Conservation (phyloP, 2,329 filamentous ascomycete genomes). For the Microcyclospora tardicrescens region DNA sequence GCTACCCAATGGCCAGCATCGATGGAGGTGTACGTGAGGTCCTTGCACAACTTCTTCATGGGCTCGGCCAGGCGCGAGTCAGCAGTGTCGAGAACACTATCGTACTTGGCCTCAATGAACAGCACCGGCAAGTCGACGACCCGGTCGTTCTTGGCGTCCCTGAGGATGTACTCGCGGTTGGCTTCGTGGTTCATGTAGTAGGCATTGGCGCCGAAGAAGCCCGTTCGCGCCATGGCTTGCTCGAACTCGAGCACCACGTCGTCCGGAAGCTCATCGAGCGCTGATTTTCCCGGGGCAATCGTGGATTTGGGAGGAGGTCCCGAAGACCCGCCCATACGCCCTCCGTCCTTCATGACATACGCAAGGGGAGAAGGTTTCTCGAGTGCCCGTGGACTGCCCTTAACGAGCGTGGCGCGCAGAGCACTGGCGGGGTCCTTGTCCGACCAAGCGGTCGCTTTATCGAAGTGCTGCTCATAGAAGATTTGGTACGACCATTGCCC, state of each 20-base stretch:
- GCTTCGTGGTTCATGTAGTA: constrained; percentile 33
- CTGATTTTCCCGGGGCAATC: no score
- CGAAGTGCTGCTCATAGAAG: constrained; percentile 21
- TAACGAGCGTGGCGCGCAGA: constrained; percentile 9
- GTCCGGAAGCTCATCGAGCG: no score
- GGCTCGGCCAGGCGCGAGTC: constrained; percentile 22
- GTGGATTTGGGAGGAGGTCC: constrained; percentile 14
- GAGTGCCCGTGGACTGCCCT: constrained; percentile 12
- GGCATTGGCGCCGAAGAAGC: constrained; percentile 27
- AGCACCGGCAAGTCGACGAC: constrained; percentile 25
- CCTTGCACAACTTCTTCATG: constrained; percentile 23
- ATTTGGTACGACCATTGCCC: constrained; percentile 26
- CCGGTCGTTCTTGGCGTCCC: constrained; percentile 23
- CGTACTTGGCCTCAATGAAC: constrained; percentile 28
- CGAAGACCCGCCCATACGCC: constrained; percentile 20
- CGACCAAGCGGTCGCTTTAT: constrained; percentile 7
- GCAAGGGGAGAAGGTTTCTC: constrained; percentile 18
- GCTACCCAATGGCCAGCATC: constrained; percentile 17
- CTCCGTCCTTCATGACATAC: constrained; percentile 13
- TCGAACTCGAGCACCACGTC: constrained; percentile 8
- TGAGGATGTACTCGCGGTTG: constrained; percentile 30
- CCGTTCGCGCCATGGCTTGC: constrained; percentile 27
- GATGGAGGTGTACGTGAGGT: constrained; percentile 29
- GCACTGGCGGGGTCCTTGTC: constrained; percentile 1
- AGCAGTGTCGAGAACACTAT: constrained; percentile 17